Percentiles rank a stretch among this genome's conserved stretches.
These are phyloP conservation scores for Diplodia intermedia DNA, from an alignment of 2,329 filamentous ascomycete species.

Conservation along the genomic window DNA sequence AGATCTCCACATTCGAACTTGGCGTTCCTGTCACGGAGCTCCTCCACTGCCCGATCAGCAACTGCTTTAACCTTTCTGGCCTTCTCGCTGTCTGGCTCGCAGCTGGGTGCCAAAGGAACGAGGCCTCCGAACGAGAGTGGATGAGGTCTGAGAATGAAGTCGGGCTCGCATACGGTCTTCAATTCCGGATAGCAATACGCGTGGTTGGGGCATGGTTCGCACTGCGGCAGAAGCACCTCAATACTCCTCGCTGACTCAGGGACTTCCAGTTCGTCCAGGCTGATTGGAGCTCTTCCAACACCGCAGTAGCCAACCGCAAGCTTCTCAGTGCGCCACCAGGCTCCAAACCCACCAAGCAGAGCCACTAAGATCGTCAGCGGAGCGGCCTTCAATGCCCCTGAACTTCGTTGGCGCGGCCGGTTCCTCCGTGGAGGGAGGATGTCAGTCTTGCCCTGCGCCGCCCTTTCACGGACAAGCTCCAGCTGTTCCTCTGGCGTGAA, in stretches of 20 bases:
- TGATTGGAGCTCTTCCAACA: constrained; percentile 68
- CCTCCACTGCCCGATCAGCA: constrained; percentile 85
- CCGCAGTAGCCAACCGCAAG: constrained; percentile 95
- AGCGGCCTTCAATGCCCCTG: constrained; percentile 65
- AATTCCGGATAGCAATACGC: constrained; percentile 86
- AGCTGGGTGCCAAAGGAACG: constrained; percentile 85
- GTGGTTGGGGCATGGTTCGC: constrained; percentile 88
- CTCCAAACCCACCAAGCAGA: constrained; percentile 73
- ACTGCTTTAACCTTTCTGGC: constrained; percentile 85
- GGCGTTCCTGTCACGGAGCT: constrained; percentile 82
- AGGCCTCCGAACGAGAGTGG: constrained; percentile 82
- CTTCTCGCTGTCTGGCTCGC: constrained; percentile 94
- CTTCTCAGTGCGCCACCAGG: constrained; percentile 94
- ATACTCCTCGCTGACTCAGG: constrained; percentile 68
- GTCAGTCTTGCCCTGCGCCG: constrained; percentile 60
- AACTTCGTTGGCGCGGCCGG: constrained; percentile 51
- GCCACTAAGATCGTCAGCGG: constrained; percentile 75
- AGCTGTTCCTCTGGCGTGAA: constrained; percentile 89
- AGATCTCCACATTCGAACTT: constrained; percentile 88
- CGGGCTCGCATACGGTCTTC: constrained; percentile 79
- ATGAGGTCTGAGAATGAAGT: constrained; percentile 85
- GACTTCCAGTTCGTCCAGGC: constrained; percentile 65
- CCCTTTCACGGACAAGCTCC: constrained; percentile 75
- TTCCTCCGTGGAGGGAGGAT: constrained; percentile 53
- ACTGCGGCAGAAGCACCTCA: constrained; percentile 74